A percentile compares a stretch with the other conserved stretches of the same genome.
phyloP scores from a whole-genome alignment of 2,329 filamentous ascomycete species.

The Colletotrichum camelliae region DNA sequence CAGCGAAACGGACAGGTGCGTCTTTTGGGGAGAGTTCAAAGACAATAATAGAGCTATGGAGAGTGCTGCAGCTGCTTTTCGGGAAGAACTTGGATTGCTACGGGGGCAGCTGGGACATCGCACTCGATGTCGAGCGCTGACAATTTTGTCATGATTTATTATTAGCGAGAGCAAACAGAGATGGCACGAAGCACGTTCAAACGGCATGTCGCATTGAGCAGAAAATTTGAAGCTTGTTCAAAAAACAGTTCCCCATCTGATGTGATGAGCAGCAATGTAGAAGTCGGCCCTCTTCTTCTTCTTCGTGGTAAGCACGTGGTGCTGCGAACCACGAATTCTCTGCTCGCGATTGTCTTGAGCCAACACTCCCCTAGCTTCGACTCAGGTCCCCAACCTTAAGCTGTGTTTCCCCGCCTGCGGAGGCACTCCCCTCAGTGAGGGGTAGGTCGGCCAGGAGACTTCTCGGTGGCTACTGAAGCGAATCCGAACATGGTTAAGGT shows the following conservation, averaged over 20 bases:
- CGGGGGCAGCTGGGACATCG: neutral
- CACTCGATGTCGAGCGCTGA: neutral
- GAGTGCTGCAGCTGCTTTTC: neutral
- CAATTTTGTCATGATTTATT: neutral
- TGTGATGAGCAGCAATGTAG: neutral
- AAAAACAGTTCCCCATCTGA: neutral
- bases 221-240: neutral
- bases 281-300: neutral
- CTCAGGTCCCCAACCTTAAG: neutral
- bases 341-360: neutral
- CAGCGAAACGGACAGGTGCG: neutral
- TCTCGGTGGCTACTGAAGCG: neutral
- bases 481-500: neutral
- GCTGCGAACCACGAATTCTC: neutral
- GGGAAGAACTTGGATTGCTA: neutral
- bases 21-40: neutral
- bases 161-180: neutral
- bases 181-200: neutral
- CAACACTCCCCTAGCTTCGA: neutral
- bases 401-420: neutral
- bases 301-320: neutral
- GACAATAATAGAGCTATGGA: neutral
- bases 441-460: neutral
- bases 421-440: neutral
- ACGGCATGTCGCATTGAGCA: neutral